phyloP scores from a whole-genome alignment of 805 yeast genomes.

The Candida tibetensis region DNA sequence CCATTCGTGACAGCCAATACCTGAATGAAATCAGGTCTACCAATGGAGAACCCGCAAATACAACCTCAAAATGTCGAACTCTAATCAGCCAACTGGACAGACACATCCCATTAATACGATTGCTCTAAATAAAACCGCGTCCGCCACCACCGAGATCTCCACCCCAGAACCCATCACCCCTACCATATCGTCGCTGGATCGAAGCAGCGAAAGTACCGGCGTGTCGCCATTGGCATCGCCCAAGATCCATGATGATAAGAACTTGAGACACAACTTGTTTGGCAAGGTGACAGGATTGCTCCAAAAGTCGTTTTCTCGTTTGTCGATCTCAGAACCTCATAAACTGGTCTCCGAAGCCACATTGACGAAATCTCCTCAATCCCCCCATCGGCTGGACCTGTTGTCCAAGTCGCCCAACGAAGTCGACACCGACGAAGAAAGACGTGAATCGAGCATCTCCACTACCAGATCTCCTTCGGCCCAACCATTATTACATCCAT shows the following conservation, averaged over 20 bases:
- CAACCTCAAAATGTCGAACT: too few species aligned
- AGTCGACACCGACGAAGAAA: background rate
- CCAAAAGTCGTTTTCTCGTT: conserved; percentile 21
- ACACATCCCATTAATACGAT: conserved; percentile 4
- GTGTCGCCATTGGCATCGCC: conserved; percentile 6
- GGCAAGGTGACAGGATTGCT: conserved; percentile 34
- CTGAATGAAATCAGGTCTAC: too few species aligned
- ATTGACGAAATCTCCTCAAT: conserved; percentile 2
- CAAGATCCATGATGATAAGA: conserved; percentile 8
- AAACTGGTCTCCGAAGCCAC: conserved; percentile 4
- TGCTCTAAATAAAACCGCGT: conserved; percentile 2
- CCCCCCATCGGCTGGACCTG: too few species aligned
- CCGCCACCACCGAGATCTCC: conserved; percentile 9
- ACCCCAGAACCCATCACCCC: conserved; percentile 10
- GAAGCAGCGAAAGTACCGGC: background rate
- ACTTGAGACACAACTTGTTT: conserved; percentile 22
- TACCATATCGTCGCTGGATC: conserved; percentile 2
- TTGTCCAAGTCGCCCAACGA: background rate
- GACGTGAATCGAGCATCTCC: background rate
- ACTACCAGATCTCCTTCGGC: background rate
- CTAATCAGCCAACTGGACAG: background rate
- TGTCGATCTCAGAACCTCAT: conserved; percentile 6
- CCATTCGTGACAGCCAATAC: too few species aligned
- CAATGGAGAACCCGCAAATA: too few species aligned
- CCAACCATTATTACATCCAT: conserved; percentile 1